Base-by-base conservation (phyloP, 306 rosid genomes). In the Pachyrhizus erosus region DNA sequence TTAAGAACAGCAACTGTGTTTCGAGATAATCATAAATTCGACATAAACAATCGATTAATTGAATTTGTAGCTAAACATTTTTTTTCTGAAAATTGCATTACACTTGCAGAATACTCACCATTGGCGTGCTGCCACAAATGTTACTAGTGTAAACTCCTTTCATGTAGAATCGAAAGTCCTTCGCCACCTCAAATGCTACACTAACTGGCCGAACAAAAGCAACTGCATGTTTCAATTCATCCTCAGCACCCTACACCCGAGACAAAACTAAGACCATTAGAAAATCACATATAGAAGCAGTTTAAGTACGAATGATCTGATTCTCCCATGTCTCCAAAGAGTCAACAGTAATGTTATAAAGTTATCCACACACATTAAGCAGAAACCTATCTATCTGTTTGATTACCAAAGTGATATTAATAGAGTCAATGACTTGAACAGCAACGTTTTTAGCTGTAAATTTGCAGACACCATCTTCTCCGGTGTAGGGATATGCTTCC, bases 131-230 rank as follows among this genome's bases (percentile, higher is more conserved):
- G 88, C 98, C 97, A 80, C 98, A 96, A 14, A 85, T 78, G 15
- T 85, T 40, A 73, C 91, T 93, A 71, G 97, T 87, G 92, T 85
- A 96, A 24, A 96, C 98, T 83, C 99, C 99, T 7, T 77, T 45
- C 78, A 86, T 78, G 88, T 96, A 96, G 23, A 88, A 82, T 62
- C 85, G 87, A 86, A 96, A 96, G 70, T 42, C 76, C 0, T 0
- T 3, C 55, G 87, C 90, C 70, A 88, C 98, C 85, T 96, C 43
- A 86, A 92, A 96, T 64, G 99, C 98, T 65, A 96, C 89, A 82
- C 98, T 96, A 81, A 96, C 99, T 15, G 99, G 99, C 80, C 97
- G 87, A 78, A 75, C 92, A 71, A 91, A 70, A 67, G 91, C 99
- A 86, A 96, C 92, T 2, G 99, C 99, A 74, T 93, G 91, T 91